Percentiles rank a stretch among this genome's conserved stretches.
Conservation (phyloP, 2,329 filamentous ascomycete genomes). For the Colletotrichum abscissum region DNA sequence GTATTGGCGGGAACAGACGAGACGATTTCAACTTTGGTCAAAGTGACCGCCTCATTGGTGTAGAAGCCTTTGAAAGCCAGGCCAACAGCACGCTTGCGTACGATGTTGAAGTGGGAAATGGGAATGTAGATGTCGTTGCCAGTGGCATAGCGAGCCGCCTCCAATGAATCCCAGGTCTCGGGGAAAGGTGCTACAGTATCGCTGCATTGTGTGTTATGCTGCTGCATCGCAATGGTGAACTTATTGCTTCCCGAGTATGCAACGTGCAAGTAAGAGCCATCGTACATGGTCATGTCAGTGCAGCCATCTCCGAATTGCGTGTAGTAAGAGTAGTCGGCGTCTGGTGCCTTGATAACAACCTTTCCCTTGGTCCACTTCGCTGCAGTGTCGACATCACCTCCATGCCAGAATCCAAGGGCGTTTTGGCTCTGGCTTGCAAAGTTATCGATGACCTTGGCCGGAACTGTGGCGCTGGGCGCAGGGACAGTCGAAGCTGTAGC, state of each 20-base stretch:
- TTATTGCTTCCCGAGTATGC: slow-evolving; percentile 70
- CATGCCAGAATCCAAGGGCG: slow-evolving; percentile 74
- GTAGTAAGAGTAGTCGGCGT: slow-evolving; percentile 67
- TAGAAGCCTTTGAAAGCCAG: slow-evolving; percentile 75
- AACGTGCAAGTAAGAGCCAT: slow-evolving; percentile 72
- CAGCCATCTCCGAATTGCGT: slow-evolving; percentile 59
- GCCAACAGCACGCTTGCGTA: slow-evolving; percentile 66
- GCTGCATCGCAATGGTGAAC: slow-evolving; percentile 73
- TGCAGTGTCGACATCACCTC: slow-evolving; percentile 66
- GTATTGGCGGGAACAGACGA: slow-evolving; percentile 62
- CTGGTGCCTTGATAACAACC: slow-evolving; percentile 55
- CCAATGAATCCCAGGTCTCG: slow-evolving; percentile 76
- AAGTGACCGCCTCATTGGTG: slow-evolving; percentile 57
- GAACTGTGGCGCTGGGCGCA: slow-evolving; percentile 60
- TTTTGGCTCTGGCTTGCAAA: slow-evolving; percentile 67
- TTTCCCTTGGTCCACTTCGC: slow-evolving; percentile 61
- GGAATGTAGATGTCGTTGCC: slow-evolving; percentile 73
- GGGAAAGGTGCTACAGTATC: slow-evolving; percentile 68
- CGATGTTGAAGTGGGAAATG: slow-evolving; percentile 72
- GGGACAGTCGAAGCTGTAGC: slow-evolving; percentile 59
- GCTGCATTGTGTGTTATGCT: slow-evolving; percentile 73
- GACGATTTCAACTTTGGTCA: slow-evolving; percentile 72
- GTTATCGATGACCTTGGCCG: slow-evolving; percentile 68
- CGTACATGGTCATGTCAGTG: slow-evolving; percentile 65
- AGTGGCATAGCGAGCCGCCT: slow-evolving; percentile 68